These are phyloP conservation scores for Colletotrichum spaethianum DNA, from an alignment of 2,329 filamentous ascomycete species.

Conservation along the genomic window DNA sequence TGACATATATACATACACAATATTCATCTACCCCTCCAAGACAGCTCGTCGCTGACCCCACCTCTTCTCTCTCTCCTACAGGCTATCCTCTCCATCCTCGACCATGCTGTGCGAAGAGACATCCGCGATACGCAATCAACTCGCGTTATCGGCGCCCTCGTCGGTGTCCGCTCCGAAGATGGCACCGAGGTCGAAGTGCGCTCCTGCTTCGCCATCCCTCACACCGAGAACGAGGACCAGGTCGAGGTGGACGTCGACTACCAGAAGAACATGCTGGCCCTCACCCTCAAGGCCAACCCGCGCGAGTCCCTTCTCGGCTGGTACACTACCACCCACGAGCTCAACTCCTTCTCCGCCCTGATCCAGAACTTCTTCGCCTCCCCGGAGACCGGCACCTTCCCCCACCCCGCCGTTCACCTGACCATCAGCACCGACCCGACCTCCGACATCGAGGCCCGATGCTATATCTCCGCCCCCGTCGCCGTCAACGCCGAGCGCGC, in stretches of 20 bases:
- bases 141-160: slow-evolving; percentile 95
- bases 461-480: slow-evolving; percentile 96
- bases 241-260: slow-evolving; percentile 99
- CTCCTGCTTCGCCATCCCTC: slow-evolving; percentile 96
- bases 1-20: slow-evolving; percentile 1
- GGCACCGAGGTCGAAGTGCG: slow-evolving; percentile 96
- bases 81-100: slow-evolving; percentile 84
- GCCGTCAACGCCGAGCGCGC: slow-evolving; percentile 95
- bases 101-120: slow-evolving; percentile 94
- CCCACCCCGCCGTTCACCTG: slow-evolving; percentile 96
- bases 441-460: slow-evolving; percentile 88
- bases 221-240: slow-evolving; percentile 98
- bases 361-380: slow-evolving; percentile 99
- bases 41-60: slow-evolving; percentile 26
- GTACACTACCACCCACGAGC: slow-evolving; percentile 97
- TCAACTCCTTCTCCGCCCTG: slow-evolving; percentile 98
- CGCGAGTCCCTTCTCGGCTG: slow-evolving; percentile 96
- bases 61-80: slow-evolving; percentile 47
- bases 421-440: slow-evolving; percentile 93
- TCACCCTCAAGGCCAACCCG: slow-evolving; percentile 94
- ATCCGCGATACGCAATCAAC: slow-evolving; percentile 83
- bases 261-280: slow-evolving; percentile 98
- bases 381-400: slow-evolving; percentile 96
- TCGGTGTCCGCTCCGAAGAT: slow-evolving; percentile 95
- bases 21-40: background rate